Evolutionary conservation across 306 rosid species (phyloP).

Genomic region (Geum urbanum): DNA sequence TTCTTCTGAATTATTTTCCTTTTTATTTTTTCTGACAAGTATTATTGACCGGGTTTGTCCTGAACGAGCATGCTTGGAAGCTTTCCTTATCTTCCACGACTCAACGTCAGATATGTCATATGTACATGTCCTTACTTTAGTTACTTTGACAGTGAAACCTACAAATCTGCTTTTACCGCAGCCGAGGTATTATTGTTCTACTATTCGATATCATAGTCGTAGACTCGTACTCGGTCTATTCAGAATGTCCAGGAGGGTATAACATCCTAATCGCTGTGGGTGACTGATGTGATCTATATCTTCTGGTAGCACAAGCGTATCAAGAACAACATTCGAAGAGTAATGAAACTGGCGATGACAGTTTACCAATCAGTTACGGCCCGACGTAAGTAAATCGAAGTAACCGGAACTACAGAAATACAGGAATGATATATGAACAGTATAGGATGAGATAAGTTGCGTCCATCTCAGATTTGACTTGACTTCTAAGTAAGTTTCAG

Average conservation of each 20-base stretch:
- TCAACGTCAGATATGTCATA: neutral
- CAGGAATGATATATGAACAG: neutral
- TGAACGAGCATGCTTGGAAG: conserved; percentile 2
- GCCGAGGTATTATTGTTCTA: neutral
- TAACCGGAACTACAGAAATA: neutral
- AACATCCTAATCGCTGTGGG: neutral
- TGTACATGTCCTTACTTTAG: neutral
- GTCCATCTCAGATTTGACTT: neutral
- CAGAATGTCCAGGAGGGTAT: neutral
- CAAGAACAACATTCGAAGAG: neutral
- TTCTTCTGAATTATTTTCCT: neutral
- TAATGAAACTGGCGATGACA: neutral
- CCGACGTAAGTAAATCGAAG: neutral
- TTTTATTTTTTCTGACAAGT: neutral
- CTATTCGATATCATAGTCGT: neutral
- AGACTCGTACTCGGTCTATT: neutral
- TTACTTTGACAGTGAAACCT: neutral
- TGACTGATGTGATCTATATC: conserved; percentile 2
- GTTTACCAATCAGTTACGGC: neutral
- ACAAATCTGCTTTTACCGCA: neutral
- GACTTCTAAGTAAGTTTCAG: neutral
- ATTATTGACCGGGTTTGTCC: neutral
- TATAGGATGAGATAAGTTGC: neutral
- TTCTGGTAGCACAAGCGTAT: neutral
- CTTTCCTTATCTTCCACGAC: neutral